A percentile compares a stretch with the other conserved stretches of the same genome.
Evolutionary conservation across 2,329 filamentous ascomycete genomes (phyloP).

Genomic region (Colletotrichum higginsianum): DNA sequence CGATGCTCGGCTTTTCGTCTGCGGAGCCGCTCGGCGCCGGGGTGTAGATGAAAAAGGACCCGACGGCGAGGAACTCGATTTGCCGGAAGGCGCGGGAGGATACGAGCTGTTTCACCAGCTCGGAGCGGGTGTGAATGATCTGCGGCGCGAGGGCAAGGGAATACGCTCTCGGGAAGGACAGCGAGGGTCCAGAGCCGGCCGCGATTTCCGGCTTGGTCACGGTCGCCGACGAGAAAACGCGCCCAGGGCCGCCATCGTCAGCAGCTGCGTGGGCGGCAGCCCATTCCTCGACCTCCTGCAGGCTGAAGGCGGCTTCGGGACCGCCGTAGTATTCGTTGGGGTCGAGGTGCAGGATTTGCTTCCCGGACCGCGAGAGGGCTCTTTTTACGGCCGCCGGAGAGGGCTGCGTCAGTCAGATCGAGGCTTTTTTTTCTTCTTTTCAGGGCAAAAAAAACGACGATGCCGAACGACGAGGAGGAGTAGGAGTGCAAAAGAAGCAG

Average conservation of each 20-base stretch:
- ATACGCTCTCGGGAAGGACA: constrained; percentile 81
- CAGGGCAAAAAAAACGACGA: constrained; percentile 25
- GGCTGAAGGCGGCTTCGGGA: constrained; percentile 85
- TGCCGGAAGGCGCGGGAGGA: constrained; percentile 90
- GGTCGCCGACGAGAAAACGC: constrained; percentile 54
- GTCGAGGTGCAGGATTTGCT: constrained; percentile 93
- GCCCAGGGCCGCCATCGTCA: constrained; percentile 44
- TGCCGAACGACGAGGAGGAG: constrained; percentile 31
- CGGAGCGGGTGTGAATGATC: constrained; percentile 86
- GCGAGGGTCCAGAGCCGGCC: constrained; percentile 47
- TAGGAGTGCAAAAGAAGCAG: constrained; percentile 43
- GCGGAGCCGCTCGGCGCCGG: constrained; percentile 46
- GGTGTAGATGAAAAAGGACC: constrained; percentile 88
- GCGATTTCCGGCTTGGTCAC: constrained; percentile 55
- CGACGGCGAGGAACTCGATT: constrained; percentile 93
- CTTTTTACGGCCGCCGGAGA: constrained; percentile 67
- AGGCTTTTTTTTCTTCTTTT: constrained; percentile 47
- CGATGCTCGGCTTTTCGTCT: constrained; percentile 59
- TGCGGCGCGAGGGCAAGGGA: constrained; percentile 88
- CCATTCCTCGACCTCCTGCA: constrained; percentile 87
- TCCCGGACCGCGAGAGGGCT: constrained; percentile 91
- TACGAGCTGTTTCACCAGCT: constrained; percentile 84
- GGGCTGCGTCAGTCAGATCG: constrained; percentile 81
- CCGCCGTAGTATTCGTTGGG: constrained; percentile 91
- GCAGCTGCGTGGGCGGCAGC: constrained; percentile 58